These are phyloP conservation scores for Naganishia sp. DNA, from an alignment of 1,284 basidiomycete genomes.

Conservation along the genomic window DNA sequence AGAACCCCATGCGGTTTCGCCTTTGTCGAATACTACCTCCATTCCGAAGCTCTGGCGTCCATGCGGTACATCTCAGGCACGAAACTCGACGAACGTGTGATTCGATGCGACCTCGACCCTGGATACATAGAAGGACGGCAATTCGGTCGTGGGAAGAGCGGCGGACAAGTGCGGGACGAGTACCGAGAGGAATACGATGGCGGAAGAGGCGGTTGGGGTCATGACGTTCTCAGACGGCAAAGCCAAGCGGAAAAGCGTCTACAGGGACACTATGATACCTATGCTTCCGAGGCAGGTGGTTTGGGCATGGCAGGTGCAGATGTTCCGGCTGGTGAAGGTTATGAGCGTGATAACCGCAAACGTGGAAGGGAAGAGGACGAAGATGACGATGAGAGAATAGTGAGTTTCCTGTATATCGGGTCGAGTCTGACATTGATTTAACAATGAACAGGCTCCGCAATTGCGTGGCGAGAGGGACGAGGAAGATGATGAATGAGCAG, in stretches of 20 bases:
- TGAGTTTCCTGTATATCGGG: neutral
- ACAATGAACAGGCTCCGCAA: conserved; percentile 22
- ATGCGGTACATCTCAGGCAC: conserved; percentile 94
- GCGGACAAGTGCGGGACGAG: conserved; percentile 95
- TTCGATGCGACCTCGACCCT: conserved; percentile 96
- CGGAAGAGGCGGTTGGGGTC: conserved; percentile 93
- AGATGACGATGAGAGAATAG: conserved; percentile 29
- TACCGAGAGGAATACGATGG: conserved; percentile 97
- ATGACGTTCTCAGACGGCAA: conserved; percentile 56
- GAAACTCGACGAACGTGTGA: conserved; percentile 98
- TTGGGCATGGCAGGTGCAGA: conserved; percentile 79
- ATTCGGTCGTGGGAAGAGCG: conserved; percentile 94
- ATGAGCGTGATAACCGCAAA: conserved; percentile 26
- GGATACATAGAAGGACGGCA: conserved; percentile 97
- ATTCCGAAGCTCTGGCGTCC: conserved; percentile 87
- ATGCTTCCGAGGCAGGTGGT: conserved; percentile 77
- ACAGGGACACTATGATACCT: conserved; percentile 80
- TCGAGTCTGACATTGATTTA: neutral
- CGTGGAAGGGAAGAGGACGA: conserved; percentile 29
- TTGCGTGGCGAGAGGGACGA: conserved; percentile 31
- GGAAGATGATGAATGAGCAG: conserved; percentile 20
- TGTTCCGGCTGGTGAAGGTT: conserved; percentile 58
- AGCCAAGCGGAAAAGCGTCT: conserved; percentile 71
- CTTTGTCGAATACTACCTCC: conserved; percentile 98
- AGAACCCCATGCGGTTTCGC: conserved; percentile 99